Evolutionary conservation across 208 protist species (phyloP).

Genomic region (Leishmania amazonensis): DNA sequence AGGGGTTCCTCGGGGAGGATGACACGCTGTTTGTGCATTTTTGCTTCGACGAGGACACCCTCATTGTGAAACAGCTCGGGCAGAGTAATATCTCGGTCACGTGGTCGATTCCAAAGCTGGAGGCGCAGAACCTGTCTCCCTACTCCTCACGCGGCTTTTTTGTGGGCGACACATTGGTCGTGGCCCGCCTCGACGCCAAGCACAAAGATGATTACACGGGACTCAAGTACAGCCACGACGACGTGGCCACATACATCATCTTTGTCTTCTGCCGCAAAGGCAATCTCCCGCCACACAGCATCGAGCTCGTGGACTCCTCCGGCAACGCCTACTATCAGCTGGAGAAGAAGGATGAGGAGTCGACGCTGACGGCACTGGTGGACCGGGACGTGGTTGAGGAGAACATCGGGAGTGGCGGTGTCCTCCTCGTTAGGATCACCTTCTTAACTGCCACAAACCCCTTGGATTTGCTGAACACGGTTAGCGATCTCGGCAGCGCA

Average conservation of each 20-base stretch:
- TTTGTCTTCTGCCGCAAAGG: slow-evolving; percentile 80
- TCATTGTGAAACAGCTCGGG: slow-evolving; percentile 36
- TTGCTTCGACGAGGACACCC: slow-evolving; percentile 76
- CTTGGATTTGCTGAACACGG: slow-evolving; percentile 53
- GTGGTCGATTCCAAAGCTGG: slow-evolving; percentile 72
- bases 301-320: slow-evolving; percentile 59
- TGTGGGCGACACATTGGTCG: slow-evolving; percentile 44
- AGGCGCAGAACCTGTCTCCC: slow-evolving; percentile 69
- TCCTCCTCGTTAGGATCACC: slow-evolving; percentile 51
- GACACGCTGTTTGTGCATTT: slow-evolving; percentile 66
- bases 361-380: slow-evolving; percentile 55
- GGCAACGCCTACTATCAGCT: slow-evolving; percentile 43
- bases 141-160: slow-evolving; percentile 72
- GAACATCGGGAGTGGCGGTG: slow-evolving; percentile 35
- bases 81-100: slow-evolving; percentile 42
- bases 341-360: slow-evolving; percentile 42
- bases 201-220: slow-evolving; percentile 35
- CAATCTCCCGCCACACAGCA: slow-evolving; percentile 65
- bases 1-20: slow-evolving; percentile 49
- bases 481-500: slow-evolving; percentile 6
- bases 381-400: slow-evolving; percentile 35
- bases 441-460: slow-evolving; percentile 57
- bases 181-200: slow-evolving; percentile 66
- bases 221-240: slow-evolving; percentile 31
- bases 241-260: slow-evolving; percentile 60